These are phyloP conservation scores for Cercospora brassicicola DNA, from an alignment of 2,329 filamentous ascomycete species.

Conservation along the genomic window DNA sequence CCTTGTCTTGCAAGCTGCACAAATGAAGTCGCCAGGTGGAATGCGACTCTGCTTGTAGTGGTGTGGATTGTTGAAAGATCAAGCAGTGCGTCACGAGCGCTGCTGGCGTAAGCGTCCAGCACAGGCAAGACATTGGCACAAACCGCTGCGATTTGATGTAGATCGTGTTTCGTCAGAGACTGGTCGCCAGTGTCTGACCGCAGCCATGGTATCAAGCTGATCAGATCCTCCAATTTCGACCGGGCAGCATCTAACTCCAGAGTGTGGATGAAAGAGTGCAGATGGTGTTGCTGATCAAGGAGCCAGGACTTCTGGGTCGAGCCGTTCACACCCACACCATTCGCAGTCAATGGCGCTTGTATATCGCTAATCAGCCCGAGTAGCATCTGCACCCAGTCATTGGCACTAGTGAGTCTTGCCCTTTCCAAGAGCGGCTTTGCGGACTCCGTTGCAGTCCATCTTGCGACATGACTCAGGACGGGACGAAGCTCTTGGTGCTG, in stretches of 20 bases:
- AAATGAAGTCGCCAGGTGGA: slow-evolving; percentile 74
- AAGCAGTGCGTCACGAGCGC: slow-evolving; percentile 59
- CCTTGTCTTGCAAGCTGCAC: slow-evolving; percentile 77
- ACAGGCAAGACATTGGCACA: slow-evolving; percentile 60
- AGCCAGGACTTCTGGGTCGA: slow-evolving; percentile 67
- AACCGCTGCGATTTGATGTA: slow-evolving; percentile 5
- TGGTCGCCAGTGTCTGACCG: background rate
- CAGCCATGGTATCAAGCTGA: background rate
- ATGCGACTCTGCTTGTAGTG: slow-evolving; percentile 70
- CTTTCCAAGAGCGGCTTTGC: background rate
- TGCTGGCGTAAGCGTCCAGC: slow-evolving; percentile 67
- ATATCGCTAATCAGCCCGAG: slow-evolving; percentile 10
- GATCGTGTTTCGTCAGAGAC: background rate
- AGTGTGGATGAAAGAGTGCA: background rate
- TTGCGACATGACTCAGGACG: slow-evolving; percentile 24
- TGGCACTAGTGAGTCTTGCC: background rate
- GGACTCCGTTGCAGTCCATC: slow-evolving; percentile 41
- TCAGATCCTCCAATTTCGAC: background rate
- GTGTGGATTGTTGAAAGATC: slow-evolving; percentile 66
- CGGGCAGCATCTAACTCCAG: background rate
- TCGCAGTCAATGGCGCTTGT: slow-evolving; percentile 11
- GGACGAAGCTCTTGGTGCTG: slow-evolving; percentile 28
- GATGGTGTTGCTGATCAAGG: slow-evolving; percentile 20
- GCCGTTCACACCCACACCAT: slow-evolving; percentile 48
- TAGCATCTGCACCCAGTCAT: slow-evolving; percentile 10